phyloP scores from a whole-genome alignment of 1,284 basidiomycete species.

The Pseudozyma sp. region DNA sequence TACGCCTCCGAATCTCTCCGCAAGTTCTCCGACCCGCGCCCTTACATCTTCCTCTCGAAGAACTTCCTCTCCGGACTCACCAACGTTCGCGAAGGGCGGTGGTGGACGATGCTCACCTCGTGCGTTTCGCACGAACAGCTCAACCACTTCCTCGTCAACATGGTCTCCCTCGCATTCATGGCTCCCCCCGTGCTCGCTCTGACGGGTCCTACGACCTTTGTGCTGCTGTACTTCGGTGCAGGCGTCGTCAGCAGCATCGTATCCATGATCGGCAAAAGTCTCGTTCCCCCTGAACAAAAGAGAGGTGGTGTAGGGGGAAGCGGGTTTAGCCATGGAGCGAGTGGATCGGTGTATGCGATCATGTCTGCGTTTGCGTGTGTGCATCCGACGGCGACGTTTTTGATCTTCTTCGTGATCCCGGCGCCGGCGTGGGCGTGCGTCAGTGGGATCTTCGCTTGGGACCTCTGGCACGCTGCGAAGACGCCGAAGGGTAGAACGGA shows the following conservation, averaged over 20 bases:
- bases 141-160: conserved; percentile 81
- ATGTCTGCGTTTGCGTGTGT: conserved; percentile 79
- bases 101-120: conserved; percentile 85
- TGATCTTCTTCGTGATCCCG: conserved; percentile 80
- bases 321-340: conserved; percentile 38
- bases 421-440: conserved; percentile 85
- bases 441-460: conserved; percentile 79
- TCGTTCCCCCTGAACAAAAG: not conserved
- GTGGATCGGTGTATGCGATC: conserved; percentile 75
- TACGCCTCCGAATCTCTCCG: conserved; percentile 33
- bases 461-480: conserved; percentile 73
- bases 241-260: conserved; percentile 68
- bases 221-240: conserved; percentile 80
- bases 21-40: conserved; percentile 73
- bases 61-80: conserved; percentile 76
- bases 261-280: conserved; percentile 75
- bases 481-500: conserved; percentile 73
- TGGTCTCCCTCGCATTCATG: conserved; percentile 82
- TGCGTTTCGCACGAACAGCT: conserved; percentile 51
- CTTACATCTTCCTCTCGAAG: conserved; percentile 75
- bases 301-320: no score
- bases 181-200: conserved; percentile 77
- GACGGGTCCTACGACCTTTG: conserved; percentile 79
- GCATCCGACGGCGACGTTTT: conserved; percentile 77
- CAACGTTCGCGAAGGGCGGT: conserved; percentile 78